These are phyloP conservation scores for Exophiala viscosa DNA, from an alignment of 2,329 filamentous ascomycete genomes.

Conservation along the genomic window DNA sequence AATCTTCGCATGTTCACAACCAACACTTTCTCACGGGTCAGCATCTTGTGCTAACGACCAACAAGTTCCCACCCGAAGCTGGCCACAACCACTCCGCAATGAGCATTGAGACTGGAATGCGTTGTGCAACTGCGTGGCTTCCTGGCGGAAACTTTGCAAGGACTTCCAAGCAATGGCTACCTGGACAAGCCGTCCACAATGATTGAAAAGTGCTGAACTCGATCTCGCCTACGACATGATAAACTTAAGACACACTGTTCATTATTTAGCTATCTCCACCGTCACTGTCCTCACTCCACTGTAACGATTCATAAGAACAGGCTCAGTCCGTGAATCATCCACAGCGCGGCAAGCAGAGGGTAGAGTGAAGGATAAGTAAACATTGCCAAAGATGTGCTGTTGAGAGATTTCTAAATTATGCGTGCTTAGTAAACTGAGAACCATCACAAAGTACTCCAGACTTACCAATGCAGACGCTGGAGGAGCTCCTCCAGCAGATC, in stretches of 20 bases:
- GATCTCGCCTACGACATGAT: not conserved
- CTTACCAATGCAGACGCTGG: not conserved
- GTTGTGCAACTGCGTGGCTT: not conserved
- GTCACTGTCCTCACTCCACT: not conserved
- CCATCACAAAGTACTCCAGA: not conserved
- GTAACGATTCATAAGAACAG: not conserved
- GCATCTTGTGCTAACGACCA: not conserved
- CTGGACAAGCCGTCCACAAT: not conserved
- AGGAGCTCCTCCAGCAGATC: not conserved
- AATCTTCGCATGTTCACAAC: not conserved
- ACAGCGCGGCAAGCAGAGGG: not conserved
- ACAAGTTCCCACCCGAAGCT: not conserved
- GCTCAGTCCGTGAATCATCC: not conserved
- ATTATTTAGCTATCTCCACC: not conserved
- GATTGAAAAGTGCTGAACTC: too few species aligned
- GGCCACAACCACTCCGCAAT: not conserved
- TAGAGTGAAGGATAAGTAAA: not conserved
- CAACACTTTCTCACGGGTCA: not conserved
- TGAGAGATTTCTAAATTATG: not conserved
- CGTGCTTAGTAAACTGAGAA: not conserved
- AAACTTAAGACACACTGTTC: not conserved
- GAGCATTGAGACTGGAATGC: not conserved
- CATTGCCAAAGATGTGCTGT: not conserved
- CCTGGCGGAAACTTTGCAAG: not conserved
- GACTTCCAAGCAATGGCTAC: not conserved